Evolutionary conservation across 805 yeast species (phyloP).

Genomic region (Komagataella mondaviorum): DNA sequence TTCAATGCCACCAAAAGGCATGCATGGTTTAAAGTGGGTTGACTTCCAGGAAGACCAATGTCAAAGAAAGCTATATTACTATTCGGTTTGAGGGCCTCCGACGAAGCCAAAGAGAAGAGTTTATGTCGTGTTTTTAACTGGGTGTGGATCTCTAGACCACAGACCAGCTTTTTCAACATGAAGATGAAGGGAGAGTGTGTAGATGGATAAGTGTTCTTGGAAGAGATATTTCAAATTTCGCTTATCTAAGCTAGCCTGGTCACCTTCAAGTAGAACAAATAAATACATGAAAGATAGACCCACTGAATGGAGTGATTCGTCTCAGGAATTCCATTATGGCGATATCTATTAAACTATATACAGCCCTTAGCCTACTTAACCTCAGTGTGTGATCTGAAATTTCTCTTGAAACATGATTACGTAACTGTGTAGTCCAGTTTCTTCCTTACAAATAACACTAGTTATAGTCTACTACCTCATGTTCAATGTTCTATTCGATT

Average conservation of each 20-base stretch:
- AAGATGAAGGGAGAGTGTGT: neutral
- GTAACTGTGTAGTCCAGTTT: too few relatives aligned
- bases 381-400: too few relatives aligned
- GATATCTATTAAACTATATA: too few relatives aligned
- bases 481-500: neutral
- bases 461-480: neutral
- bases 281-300: neutral
- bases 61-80: conserved; percentile 66
- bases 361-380: too few relatives aligned
- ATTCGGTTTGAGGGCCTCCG: conserved; percentile 40
- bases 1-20: conserved; percentile 58
- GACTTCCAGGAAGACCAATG: conserved; percentile 84
- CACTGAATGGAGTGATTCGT: neutral
- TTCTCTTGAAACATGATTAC: too few relatives aligned
- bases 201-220: neutral
- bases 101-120: conserved; percentile 45
- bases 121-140: conserved; percentile 67
- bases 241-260: neutral
- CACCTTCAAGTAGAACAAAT: neutral
- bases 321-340: too few relatives aligned
- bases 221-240: neutral
- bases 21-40: conserved; percentile 67
- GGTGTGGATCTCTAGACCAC: conserved; percentile 91
- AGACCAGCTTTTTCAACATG: conserved; percentile 21
- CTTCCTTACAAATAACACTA: too few relatives aligned